Evolutionary conservation across 2,329 filamentous ascomycete species (phyloP), one percentile per base, ranked within the genome.

Genomic region (Trichoderma sp.): DNA sequence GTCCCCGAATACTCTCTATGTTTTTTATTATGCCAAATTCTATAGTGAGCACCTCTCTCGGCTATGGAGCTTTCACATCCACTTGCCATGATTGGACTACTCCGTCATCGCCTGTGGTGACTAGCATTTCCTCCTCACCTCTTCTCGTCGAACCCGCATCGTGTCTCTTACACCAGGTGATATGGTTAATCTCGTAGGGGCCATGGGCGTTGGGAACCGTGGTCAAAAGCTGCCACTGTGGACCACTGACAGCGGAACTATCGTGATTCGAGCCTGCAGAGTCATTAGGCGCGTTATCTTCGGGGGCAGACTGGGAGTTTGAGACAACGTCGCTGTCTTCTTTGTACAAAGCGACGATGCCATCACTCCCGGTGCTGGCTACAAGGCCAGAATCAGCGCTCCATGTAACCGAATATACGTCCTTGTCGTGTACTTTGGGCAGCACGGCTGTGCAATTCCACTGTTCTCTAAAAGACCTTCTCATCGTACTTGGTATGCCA

Each of bases 91-190:
- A 91, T 81, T 93, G 93, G 33, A 98, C 93, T 71, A 93, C 88
- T 0, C 97, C 97, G 84, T 98, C 95, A 82, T 99, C 97, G 0
- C 96, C 97, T 0, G 95, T 98, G 18, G 93, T 97, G 24, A 98
- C 87, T 64, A 99, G 87, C 82, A 98, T 93, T 85, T 98, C 96
- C 80, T 98, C 94, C 29, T 87, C 83, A 4, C 88, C 87, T 72
- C 84, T 88, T 77, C 85, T 87, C 81, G 88, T 88, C 1, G 85
- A 84, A 1, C 86, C 92, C 67, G 88, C 87, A 82, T 98, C 95
- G 75, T 91, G 93, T 75, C 95, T 89, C 79, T 89, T 90, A 78
- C 95, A 95, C 97, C 97, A 99, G 2, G 91, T 91, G 66, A 97
- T 89, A 83, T 98, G 95, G 81, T 99, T 99, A 78, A 98, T 89